Conservation (phyloP, 2,329 filamentous ascomycete genomes). For the Aplosporella prunicola region DNA sequence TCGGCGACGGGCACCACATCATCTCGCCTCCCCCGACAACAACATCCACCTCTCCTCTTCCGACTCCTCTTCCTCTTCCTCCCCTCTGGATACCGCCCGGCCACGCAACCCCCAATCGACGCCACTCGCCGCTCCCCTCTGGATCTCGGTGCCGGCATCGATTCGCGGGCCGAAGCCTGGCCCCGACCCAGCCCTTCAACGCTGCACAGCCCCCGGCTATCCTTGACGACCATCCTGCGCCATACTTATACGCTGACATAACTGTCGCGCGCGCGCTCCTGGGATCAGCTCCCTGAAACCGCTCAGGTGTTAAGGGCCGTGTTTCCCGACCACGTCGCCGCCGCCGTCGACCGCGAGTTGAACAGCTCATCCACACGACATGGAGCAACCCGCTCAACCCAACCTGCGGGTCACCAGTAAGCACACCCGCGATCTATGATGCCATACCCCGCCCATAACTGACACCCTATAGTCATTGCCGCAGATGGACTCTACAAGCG, state of each 20-base stretch:
- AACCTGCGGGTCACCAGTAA: conserved; percentile 92
- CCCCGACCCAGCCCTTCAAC: conserved; percentile 9
- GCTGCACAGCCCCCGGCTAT: conserved; percentile 11
- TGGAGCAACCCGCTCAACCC: conserved; percentile 47
- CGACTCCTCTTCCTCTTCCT: conserved; percentile 1
- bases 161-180: conserved; percentile 11
- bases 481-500: conserved; percentile 97
- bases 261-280: conserved; percentile 8
- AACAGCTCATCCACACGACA: conserved; percentile 18
- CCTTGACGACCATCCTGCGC: conserved; percentile 11
- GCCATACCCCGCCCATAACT: conserved; percentile 15
- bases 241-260: conserved; percentile 11
- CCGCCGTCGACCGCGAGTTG: neutral
- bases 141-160: neutral
- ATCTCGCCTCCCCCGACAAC: conserved; percentile 7
- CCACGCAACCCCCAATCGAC: conserved; percentile 10
- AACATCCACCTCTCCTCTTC: conserved; percentile 1
- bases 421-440: conserved; percentile 21
- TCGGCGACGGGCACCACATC: too few species aligned
- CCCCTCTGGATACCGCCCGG: neutral
- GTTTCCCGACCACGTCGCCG: neutral
- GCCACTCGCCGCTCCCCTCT: neutral
- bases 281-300: conserved; percentile 6
- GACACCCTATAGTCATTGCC: conserved; percentile 68
- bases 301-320: too few species aligned